Evolutionary conservation across 116 monocot genomes (phyloP), one percentile per base, ranked within the genome.

Genomic region (Dioscorea cayenensis): DNA sequence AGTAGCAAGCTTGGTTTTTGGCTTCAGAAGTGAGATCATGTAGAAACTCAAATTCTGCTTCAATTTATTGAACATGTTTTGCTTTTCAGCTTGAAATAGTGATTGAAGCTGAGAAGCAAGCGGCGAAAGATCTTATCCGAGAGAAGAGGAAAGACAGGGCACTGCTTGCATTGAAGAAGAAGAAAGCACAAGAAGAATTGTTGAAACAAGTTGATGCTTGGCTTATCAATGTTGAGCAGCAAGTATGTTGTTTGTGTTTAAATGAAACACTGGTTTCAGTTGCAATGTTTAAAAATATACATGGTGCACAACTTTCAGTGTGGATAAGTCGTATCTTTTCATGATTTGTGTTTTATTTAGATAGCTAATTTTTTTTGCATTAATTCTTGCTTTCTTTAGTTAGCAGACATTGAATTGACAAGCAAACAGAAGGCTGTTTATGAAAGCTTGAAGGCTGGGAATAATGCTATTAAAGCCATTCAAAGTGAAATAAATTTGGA

Each of bases 401-500:
- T 96, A 75, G 76, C 82, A 84, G 96, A 96, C 78, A 90, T 96
- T 72, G 96, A 96, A 64, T 68, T 96, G 49, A 60, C 92, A 51
- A 88, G 86, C 63, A 90, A 88, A 76, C 92, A 96, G 67, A 92
- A 90, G 49, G 86, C 92, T 73, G 96, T 96, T 23, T 92, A 86
- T 83, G 96, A 92, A 68, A 96, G 92, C 77, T 88, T 96, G 64
- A 90, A 90, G 67, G 72, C 88, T 28, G 96, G 92, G 61, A 90
- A 77, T 60, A 81, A 84, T 83, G 96, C 92, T 50, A 86, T 92
- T 65, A 88, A 96, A 75, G 79, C 96, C 52, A 78, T 96, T 60
- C 96, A 96, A 84, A 90, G 77, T 84, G 96, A 96, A 73, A 88
- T 96, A 51, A 92, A 84, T 68, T 68, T 96, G 72, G 96, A 96